Conservation (phyloP, 2,329 filamentous ascomycete genomes). For the Colletotrichum godetiae region DNA sequence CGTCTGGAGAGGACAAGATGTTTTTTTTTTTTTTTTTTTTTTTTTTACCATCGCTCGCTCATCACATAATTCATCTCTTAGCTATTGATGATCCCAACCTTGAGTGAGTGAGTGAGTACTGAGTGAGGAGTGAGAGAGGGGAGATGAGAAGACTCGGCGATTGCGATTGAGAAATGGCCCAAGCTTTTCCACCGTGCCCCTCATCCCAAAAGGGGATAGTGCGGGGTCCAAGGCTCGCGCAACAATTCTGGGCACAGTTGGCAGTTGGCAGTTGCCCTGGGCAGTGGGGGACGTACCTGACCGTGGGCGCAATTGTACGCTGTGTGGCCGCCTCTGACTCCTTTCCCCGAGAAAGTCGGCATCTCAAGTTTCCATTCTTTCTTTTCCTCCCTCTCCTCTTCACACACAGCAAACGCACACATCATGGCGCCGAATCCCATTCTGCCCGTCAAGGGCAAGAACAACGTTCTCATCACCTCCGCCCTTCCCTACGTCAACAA, state of each 20-base stretch:
- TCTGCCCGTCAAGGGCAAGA: slow-evolving; percentile 77
- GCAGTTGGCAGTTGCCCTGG: slow-evolving; percentile 1
- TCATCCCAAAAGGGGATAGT: slow-evolving; percentile 37
- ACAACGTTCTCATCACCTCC: slow-evolving; percentile 90
- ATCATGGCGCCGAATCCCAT: slow-evolving; percentile 52
- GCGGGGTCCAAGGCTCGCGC: slow-evolving; percentile 34
- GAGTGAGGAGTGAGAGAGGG: background rate
- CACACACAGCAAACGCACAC: background rate
- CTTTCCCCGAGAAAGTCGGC: background rate
- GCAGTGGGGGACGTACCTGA: background rate
- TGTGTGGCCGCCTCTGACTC: slow-evolving; percentile 7
- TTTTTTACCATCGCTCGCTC: background rate
- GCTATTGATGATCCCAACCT: background rate
- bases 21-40: too few relatives aligned
- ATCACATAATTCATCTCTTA: background rate
- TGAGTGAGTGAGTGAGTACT: background rate
- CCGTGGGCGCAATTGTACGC: slow-evolving; percentile 6
- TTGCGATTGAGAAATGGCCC: background rate
- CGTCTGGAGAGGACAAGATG: too few relatives aligned
- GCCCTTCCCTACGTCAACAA: slow-evolving; percentile 84
- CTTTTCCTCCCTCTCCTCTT: background rate
- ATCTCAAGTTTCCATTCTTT: background rate
- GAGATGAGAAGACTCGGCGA: background rate
- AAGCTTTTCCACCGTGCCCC: slow-evolving; percentile 21
- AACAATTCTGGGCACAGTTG: slow-evolving; percentile 5